These are phyloP conservation scores for Hydnum rufescens DNA, from an alignment of 768 basidiomycete species.

Conservation along the genomic window DNA sequence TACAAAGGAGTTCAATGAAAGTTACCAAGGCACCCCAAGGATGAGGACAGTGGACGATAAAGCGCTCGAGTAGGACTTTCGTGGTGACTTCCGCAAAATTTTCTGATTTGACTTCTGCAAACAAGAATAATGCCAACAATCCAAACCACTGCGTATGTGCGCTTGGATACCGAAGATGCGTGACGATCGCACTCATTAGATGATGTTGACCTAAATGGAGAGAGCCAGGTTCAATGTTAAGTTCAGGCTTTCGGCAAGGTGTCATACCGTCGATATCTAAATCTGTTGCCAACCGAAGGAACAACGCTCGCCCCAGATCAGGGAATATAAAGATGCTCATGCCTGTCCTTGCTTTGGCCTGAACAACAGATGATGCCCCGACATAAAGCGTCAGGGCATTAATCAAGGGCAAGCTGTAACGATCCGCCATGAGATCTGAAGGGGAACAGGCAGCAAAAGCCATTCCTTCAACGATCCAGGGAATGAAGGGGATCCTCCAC, in stretches of 20 bases:
- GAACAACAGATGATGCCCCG: slow-evolving; percentile 80
- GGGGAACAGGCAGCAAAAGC: slow-evolving; percentile 31
- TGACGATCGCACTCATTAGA: slow-evolving; percentile 75
- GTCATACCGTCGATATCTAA: slow-evolving; percentile 77
- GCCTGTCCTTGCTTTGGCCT: slow-evolving; percentile 66
- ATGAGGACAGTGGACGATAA: slow-evolving; percentile 85
- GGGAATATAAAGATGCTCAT: slow-evolving; percentile 60
- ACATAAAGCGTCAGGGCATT: slow-evolving; percentile 93
- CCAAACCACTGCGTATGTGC: slow-evolving; percentile 99
- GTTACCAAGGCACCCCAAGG: slow-evolving; percentile 91
- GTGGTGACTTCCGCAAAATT: slow-evolving; percentile 68
- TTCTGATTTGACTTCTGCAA: slow-evolving; percentile 57
- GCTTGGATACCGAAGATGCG: slow-evolving; percentile 93
- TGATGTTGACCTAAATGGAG: slow-evolving; percentile 85
- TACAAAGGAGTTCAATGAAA: slow-evolving; percentile 83
- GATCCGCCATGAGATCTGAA: slow-evolving; percentile 25
- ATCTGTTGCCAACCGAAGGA: slow-evolving; percentile 65
- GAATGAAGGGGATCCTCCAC: slow-evolving; percentile 51
- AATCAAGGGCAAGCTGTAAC: slow-evolving; percentile 74
- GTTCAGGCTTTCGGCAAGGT: no score
- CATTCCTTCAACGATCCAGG: slow-evolving; percentile 43
- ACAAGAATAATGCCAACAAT: slow-evolving; percentile 72
- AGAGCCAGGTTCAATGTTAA: no score
- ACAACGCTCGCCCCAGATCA: slow-evolving; percentile 66
- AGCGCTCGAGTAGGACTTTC: slow-evolving; percentile 78